A percentile compares a stretch with the other conserved stretches of the same genome.
Evolutionary conservation across 1,139 yeast genomes (phyloP).

Genomic region (Meyerozyma guilliermondii): DNA sequence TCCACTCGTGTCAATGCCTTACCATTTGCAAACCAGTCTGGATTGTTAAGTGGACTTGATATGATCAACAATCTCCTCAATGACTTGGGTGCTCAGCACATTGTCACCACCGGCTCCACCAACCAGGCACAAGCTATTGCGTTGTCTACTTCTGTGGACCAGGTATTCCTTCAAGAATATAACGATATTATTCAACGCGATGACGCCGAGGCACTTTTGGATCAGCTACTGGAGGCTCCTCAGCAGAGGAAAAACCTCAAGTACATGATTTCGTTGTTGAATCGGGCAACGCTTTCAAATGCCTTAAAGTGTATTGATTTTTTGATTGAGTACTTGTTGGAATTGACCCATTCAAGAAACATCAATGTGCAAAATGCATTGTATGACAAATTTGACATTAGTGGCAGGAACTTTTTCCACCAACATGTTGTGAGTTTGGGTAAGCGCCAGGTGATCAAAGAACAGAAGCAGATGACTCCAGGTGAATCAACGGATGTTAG

Average conservation of each 20-base stretch:
- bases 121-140: neutral
- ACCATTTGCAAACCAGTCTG: conserved; percentile 71
- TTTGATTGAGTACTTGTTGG: conserved; percentile 31
- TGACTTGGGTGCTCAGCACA: conserved; percentile 21
- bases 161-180: conserved; percentile 21
- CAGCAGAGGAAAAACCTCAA: conserved; percentile 27
- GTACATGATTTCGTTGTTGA: conserved; percentile 50
- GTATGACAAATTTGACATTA: conserved; percentile 65
- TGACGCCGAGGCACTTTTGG: conserved; percentile 36
- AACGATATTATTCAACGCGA: conserved; percentile 32
- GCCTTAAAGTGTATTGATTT: conserved; percentile 55
- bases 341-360: conserved; percentile 18
- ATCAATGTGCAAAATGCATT: conserved; percentile 36
- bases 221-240: conserved; percentile 28
- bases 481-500: conserved; percentile 32
- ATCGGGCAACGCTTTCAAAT: conserved; percentile 52
- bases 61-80: conserved; percentile 51
- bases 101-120: conserved; percentile 1
- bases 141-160: conserved; percentile 13
- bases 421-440: conserved; percentile 77
- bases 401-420: conserved; percentile 81
- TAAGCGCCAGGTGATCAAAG: conserved; percentile 34
- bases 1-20: conserved; percentile 67
- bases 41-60: conserved; percentile 49
- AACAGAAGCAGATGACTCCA: conserved; percentile 23